Conservation (phyloP, 805 yeast species). For the Trichomonascus vanleenenianus region DNA sequence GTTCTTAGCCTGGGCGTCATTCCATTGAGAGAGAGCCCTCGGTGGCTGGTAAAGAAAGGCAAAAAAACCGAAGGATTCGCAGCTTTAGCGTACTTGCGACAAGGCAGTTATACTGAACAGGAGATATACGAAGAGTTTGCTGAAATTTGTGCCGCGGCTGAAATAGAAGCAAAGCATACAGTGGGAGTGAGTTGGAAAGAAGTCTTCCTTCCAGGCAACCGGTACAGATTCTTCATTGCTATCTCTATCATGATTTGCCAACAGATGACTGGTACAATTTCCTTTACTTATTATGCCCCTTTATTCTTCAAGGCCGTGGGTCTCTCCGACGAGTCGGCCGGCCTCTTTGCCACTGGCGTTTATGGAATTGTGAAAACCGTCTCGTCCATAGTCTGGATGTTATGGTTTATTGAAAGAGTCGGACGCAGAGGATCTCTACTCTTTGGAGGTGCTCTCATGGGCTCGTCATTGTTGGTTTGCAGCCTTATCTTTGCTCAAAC, state of each 20-base stretch:
- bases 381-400: conserved; percentile 8
- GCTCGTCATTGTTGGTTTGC: conserved; percentile 36
- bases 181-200: conserved; percentile 43
- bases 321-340: conserved; percentile 18
- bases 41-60: conserved; percentile 66
- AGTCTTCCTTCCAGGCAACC: conserved; percentile 29
- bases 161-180: conserved; percentile 49
- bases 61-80: conserved; percentile 56
- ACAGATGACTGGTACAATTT: conserved; percentile 86
- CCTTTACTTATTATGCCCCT: conserved; percentile 84
- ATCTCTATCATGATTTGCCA: conserved; percentile 54
- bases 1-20: conserved; percentile 65
- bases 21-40: conserved; percentile 71
- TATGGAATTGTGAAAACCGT: conserved; percentile 16
- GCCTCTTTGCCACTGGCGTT: conserved; percentile 17
- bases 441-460: conserved; percentile 15
- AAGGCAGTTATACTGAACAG: conserved; percentile 26
- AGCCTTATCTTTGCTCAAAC: conserved; percentile 41
- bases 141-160: conserved; percentile 35
- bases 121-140: conserved; percentile 36
- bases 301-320: conserved; percentile 70
- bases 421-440: conserved; percentile 14
- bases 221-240: conserved; percentile 35
- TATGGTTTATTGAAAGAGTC: conserved; percentile 10
- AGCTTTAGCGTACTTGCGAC: conserved; percentile 57